These are phyloP conservation scores for Epichloe typhina DNA, from an alignment of 2,329 filamentous ascomycete species.

Conservation along the genomic window DNA sequence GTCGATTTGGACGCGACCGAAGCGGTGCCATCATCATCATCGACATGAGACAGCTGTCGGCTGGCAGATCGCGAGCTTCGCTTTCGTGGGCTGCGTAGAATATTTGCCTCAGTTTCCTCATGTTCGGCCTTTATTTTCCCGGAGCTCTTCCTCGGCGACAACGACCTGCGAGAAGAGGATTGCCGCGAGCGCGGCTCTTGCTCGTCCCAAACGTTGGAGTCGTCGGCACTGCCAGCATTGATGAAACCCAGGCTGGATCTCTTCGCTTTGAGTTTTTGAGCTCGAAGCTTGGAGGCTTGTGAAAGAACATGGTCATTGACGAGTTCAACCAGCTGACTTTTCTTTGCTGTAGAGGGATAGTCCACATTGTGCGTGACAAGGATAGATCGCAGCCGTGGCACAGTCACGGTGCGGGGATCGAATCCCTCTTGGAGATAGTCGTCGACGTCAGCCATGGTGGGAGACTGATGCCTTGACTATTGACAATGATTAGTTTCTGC, in stretches of 20 bases:
- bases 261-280: constrained; percentile 63
- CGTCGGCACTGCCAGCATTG: constrained; percentile 52
- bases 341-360: constrained; percentile 85
- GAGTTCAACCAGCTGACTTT: constrained; percentile 71
- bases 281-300: constrained; percentile 63
- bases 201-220: constrained; percentile 48
- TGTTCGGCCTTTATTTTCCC: constrained; percentile 40
- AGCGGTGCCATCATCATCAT: constrained; percentile 29
- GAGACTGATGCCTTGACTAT: not conserved
- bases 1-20: constrained; percentile 26
- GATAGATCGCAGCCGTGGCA: constrained; percentile 80
- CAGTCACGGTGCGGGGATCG: constrained; percentile 69
- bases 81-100: constrained; percentile 36
- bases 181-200: constrained; percentile 40
- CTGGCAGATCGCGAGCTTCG: constrained; percentile 40
- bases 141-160: constrained; percentile 41
- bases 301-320: constrained; percentile 70
- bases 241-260: constrained; percentile 78
- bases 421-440: constrained; percentile 83
- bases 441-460: constrained; percentile 50
- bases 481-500: constrained; percentile 1
- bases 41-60: constrained; percentile 38
- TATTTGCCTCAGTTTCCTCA: constrained; percentile 25
- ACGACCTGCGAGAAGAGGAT: constrained; percentile 36
- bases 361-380: constrained; percentile 77